These are phyloP conservation scores for Raddia guianensis DNA, from an alignment of 176 grass and related monocot genomes.

Conservation along the genomic window DNA sequence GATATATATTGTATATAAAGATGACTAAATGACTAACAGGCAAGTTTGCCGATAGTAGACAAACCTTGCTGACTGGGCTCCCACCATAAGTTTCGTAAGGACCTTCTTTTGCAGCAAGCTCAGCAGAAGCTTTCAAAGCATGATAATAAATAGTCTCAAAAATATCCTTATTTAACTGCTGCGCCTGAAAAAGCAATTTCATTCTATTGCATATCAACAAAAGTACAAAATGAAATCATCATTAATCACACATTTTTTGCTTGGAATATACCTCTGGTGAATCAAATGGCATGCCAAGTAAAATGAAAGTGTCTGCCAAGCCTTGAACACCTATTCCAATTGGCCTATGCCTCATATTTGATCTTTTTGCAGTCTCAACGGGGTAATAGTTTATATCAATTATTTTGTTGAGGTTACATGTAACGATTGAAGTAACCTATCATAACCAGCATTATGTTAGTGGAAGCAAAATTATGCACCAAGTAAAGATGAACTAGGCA, in stretches of 20 bases:
- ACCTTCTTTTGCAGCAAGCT: slow-evolving; percentile 61
- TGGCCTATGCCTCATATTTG: slow-evolving; percentile 69
- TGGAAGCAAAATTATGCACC: neutral
- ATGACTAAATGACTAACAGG: no score
- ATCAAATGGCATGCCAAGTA: slow-evolving; percentile 90
- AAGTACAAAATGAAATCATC: slow-evolving; percentile 11
- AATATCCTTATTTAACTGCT: slow-evolving; percentile 74
- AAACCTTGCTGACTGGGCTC: slow-evolving; percentile 72
- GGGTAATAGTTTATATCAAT: slow-evolving; percentile 92
- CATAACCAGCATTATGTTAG: slow-evolving; percentile 33
- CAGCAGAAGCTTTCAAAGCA: slow-evolving; percentile 70
- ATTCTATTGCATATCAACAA: neutral
- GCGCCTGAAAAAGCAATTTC: slow-evolving; percentile 47
- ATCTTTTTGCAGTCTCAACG: slow-evolving; percentile 72
- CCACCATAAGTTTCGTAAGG: slow-evolving; percentile 73
- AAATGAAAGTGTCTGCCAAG: slow-evolving; percentile 73
- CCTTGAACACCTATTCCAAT: slow-evolving; percentile 80
- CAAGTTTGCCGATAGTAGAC: slow-evolving; percentile 6
- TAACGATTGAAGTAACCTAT: slow-evolving; percentile 78
- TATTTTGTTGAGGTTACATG: slow-evolving; percentile 90
- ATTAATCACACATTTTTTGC: neutral
- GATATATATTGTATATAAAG: neutral
- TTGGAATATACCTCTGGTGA: slow-evolving; percentile 57
- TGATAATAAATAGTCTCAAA: slow-evolving; percentile 81
- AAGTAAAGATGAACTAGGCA: slow-evolving; percentile 26